Conservation (phyloP, 768 basidiomycete genomes). For the Russula ochroleuca region DNA sequence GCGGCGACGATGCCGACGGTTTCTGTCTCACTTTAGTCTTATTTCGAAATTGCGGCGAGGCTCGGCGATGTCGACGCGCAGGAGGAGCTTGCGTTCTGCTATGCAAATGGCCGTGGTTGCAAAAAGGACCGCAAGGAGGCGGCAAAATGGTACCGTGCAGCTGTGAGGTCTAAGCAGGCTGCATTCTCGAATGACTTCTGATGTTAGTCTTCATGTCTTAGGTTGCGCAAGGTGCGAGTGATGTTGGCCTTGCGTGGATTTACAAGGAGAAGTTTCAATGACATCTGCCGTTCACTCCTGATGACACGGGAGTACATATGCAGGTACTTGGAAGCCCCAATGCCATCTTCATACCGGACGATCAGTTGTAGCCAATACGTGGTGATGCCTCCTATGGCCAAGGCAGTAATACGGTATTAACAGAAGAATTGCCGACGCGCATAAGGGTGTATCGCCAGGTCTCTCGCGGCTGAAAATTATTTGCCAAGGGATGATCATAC, state of each 20-base stretch:
- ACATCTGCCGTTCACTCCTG: neutral
- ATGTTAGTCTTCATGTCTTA: slow-evolving; percentile 26
- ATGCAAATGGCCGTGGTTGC: slow-evolving; percentile 82
- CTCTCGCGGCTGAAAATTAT: neutral
- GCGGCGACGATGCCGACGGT: neutral
- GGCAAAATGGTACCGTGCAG: slow-evolving; percentile 88
- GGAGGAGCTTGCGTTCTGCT: slow-evolving; percentile 78
- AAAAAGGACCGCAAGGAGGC: slow-evolving; percentile 85
- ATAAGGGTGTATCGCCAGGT: neutral
- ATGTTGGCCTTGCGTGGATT: slow-evolving; percentile 85
- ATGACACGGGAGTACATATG: neutral
- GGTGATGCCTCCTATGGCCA: neutral
- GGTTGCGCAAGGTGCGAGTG: slow-evolving; percentile 70
- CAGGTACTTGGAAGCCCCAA: neutral
- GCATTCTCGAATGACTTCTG: neutral
- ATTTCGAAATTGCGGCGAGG: slow-evolving; percentile 77
- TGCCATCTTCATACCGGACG: neutral
- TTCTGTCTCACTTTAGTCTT: slow-evolving; percentile 47
- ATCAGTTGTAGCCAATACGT: neutral
- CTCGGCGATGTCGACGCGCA: slow-evolving; percentile 87
- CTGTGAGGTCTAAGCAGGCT: slow-evolving; percentile 43
- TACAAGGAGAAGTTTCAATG: slow-evolving; percentile 77
- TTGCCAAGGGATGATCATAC: neutral
- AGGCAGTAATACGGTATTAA: neutral
- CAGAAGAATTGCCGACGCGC: neutral